phyloP scores from a whole-genome alignment of 2,329 filamentous ascomycete genomes.

The Fusarium lyarnte region DNA sequence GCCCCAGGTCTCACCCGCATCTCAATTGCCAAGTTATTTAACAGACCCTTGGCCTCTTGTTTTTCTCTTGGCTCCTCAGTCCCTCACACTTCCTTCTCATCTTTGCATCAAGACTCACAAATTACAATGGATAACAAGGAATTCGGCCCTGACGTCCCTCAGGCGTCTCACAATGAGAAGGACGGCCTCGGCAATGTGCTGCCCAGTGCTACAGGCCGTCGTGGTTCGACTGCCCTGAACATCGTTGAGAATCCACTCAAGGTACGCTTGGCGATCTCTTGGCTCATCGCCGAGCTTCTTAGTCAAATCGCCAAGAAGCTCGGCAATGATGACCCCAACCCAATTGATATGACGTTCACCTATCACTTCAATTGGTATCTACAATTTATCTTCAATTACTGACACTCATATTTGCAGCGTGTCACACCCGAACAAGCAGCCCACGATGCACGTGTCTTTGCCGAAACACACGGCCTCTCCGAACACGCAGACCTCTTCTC shows the following conservation, averaged over 20 bases:
- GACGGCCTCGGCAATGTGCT: neutral
- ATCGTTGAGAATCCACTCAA: constrained; percentile 23
- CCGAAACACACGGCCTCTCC: constrained; percentile 57
- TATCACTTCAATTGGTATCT: neutral
- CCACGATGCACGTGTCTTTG: constrained; percentile 60
- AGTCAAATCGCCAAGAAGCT: neutral
- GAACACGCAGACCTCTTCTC: constrained; percentile 57
- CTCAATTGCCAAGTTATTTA: constrained; percentile 12
- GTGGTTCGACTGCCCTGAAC: constrained; percentile 19
- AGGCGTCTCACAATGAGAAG: constrained; percentile 18
- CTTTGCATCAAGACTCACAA: neutral
- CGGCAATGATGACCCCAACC: neutral
- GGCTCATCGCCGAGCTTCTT: neutral
- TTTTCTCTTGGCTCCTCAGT: neutral
- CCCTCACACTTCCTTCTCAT: neutral
- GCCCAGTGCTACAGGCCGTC: neutral
- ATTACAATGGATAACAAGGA: constrained; percentile 17
- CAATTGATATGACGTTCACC: neutral
- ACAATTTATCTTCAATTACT: neutral
- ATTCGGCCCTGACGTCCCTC: constrained; percentile 6
- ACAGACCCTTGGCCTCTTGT: neutral
- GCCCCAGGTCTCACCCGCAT: constrained; percentile 10
- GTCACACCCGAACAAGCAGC: constrained; percentile 39
- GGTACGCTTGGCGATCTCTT: constrained; percentile 26
- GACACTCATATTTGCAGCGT: constrained; percentile 11